Conservation (phyloP, 345 rosid genomes). For the Brassica juncea region DNA sequence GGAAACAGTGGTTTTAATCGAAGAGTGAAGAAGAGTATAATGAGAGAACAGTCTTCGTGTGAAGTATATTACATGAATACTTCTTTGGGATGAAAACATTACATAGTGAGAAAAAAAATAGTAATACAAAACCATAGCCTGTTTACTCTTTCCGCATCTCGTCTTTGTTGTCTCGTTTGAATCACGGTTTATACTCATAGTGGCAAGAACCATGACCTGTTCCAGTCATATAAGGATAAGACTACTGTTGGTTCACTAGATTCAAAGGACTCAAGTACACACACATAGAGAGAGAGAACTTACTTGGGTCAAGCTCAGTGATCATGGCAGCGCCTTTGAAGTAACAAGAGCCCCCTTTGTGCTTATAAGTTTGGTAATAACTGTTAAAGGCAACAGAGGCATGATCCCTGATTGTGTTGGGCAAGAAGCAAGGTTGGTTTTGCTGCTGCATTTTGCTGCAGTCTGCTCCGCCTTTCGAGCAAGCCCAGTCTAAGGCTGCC, state of each 20-base stretch:
- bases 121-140: slow-evolving; percentile 13
- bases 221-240: slow-evolving; percentile 10
- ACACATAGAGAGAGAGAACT: slow-evolving; percentile 29
- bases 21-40: slow-evolving; percentile 12
- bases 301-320: slow-evolving; percentile 81
- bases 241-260: background rate
- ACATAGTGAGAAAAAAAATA: slow-evolving; percentile 8
- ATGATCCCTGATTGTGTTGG: slow-evolving; percentile 67
- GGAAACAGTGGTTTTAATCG: background rate
- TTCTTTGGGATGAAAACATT: slow-evolving; percentile 1
- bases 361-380: slow-evolving; percentile 67
- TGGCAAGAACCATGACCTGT: slow-evolving; percentile 42
- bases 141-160: slow-evolving; percentile 7
- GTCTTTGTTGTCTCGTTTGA: slow-evolving; percentile 9
- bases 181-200: slow-evolving; percentile 35
- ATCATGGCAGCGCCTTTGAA: slow-evolving; percentile 75
- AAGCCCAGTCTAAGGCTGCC: slow-evolving; percentile 72
- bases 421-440: slow-evolving; percentile 65
- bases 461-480: slow-evolving; percentile 63
- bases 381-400: slow-evolving; percentile 78
- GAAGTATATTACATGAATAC: background rate
- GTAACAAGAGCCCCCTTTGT: slow-evolving; percentile 72
- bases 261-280: background rate
- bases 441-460: slow-evolving; percentile 52
- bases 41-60: background rate